Evolutionary conservation across 2,329 filamentous ascomycete genomes (phyloP), one percentile per base, ranked within the genome.

Genomic region (Ophiocordyceps camponoti-floridani): DNA sequence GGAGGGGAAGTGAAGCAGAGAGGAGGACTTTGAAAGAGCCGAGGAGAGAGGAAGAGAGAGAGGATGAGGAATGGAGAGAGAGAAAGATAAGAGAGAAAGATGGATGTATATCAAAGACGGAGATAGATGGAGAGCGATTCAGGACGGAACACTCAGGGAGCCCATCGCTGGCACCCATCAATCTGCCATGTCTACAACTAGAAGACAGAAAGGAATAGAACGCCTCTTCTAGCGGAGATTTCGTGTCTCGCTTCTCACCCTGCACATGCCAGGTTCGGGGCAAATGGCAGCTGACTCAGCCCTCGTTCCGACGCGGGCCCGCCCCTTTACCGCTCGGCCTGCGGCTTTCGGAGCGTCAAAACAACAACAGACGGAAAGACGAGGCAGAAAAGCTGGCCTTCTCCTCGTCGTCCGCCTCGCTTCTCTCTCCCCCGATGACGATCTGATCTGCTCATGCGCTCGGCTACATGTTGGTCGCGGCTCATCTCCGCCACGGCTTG

Each of bases 401-500:
- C 27, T 19, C 31, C 19, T 44, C 19, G 14, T 30, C 26, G 43
- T 33, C 40, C 13, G 19, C 19, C 40, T 28, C 19, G 19, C 14
- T 12, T 13, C 12, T 41, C 40, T 14, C 9, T 2, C 9, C 40
- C 5, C 11, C 40, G 14, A 41, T 41, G 19, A 13, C 26, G 40
- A 11, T 23, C 35, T 38, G 14, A 19, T 14, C 5, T 13, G 55
- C 56, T 60, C 49, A 63, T 63, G 62, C 56, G 52, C 52, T 53
- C 49, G 56, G 51, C 62, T 67, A 66, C 64, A 76, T 74, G 71
- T 68, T 62, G 58, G 64, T 66, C 56, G 68, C 65, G 60, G 62
- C 64, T 54, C 58, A 69, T 54, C 66, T 77, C 57, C 71, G 73
- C 66, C 67, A 70, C 68, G 70, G 62, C 60, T 62, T 77, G 60